Percentiles rank a stretch among this genome's conserved stretches.
phyloP scores from a whole-genome alignment of 306 rosid genomes.

The Glycyrrhiza uralensis region DNA sequence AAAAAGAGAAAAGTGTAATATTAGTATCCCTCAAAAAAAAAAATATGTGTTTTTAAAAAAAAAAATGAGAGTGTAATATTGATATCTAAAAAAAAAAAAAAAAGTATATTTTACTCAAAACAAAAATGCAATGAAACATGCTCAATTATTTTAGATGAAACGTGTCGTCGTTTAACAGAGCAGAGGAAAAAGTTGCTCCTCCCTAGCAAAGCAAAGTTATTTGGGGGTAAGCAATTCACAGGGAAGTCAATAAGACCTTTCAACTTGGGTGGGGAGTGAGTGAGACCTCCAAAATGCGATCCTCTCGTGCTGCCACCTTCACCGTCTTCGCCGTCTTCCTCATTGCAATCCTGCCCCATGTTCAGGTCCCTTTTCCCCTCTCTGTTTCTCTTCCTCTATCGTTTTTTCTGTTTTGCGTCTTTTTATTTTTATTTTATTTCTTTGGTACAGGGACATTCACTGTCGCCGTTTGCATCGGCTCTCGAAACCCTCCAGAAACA shows the following conservation, averaged over 20 bases:
- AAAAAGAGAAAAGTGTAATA: too few relatives aligned
- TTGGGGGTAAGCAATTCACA: not conserved
- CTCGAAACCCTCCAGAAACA: constrained; percentile 60
- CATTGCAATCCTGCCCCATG: constrained; percentile 22
- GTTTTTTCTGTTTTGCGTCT: not conserved
- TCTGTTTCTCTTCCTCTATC: too few relatives aligned
- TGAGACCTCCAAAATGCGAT: constrained; percentile 33
- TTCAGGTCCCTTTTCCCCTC: constrained; percentile 22
- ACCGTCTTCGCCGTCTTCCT: constrained; percentile 28
- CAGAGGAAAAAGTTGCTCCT: not conserved
- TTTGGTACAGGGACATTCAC: not conserved
- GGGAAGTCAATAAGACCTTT: not conserved
- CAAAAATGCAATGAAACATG: too few relatives aligned
- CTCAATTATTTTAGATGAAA: too few relatives aligned
- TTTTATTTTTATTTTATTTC: not conserved
- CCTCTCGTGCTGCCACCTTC: not conserved
- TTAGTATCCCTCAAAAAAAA: too few relatives aligned
- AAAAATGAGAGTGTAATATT: too few relatives aligned
- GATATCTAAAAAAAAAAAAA: too few relatives aligned
- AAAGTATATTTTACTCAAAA: too few relatives aligned
- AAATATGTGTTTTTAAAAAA: too few relatives aligned
- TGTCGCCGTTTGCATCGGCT: constrained; percentile 49
- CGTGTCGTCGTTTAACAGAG: not conserved
- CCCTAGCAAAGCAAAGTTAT: not conserved
- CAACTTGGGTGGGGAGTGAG: not conserved